A percentile compares a stretch with the other conserved stretches of the same genome.
Evolutionary conservation across 108 stramenopile species (phyloP).

Genomic region (Cyclotella distinguenda): DNA sequence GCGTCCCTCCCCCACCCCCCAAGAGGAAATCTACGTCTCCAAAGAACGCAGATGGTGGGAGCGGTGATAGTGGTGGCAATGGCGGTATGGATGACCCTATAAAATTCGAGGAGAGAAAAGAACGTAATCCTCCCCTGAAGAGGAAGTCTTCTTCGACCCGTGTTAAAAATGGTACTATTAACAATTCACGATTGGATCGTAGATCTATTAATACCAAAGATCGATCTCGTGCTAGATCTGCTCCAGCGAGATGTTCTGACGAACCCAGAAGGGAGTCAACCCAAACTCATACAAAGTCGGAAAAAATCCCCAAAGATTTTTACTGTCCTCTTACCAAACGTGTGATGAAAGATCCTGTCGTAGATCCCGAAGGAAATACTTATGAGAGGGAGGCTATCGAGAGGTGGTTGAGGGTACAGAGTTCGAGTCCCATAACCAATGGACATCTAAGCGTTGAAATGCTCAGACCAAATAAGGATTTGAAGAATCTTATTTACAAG

Average conservation of each 20-base stretch:
- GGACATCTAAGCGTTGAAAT: conserved; percentile 30
- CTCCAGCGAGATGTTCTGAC: conserved; percentile 26
- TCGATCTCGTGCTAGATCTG: conserved; percentile 25
- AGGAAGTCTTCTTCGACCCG: too few species aligned
- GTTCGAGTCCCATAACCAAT: conserved; percentile 54
- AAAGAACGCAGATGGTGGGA: too few species aligned
- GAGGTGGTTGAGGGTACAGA: conserved; percentile 52
- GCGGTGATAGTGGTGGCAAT: background rate
- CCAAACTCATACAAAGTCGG: background rate
- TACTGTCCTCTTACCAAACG: conserved; percentile 72
- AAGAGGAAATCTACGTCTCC: too few species aligned
- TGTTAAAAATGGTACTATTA: background rate
- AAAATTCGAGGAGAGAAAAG: conserved; percentile 4
- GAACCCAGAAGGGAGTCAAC: background rate
- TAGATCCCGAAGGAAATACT: conserved; percentile 75
- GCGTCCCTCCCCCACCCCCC: too few species aligned
- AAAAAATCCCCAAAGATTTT: conserved; percentile 37
- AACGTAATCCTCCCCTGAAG: background rate
- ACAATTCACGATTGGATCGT: background rate
- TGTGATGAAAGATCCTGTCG: conserved; percentile 77
- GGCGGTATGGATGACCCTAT: too few species aligned
- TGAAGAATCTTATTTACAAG: conserved; percentile 40
- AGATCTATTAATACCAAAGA: background rate
- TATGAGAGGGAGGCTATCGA: conserved; percentile 79
- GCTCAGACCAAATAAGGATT: conserved; percentile 46